Evolutionary conservation across 2,329 filamentous ascomycete species (phyloP), one percentile per base, ranked within the genome.

Genomic region (Cladosporium phlei): DNA sequence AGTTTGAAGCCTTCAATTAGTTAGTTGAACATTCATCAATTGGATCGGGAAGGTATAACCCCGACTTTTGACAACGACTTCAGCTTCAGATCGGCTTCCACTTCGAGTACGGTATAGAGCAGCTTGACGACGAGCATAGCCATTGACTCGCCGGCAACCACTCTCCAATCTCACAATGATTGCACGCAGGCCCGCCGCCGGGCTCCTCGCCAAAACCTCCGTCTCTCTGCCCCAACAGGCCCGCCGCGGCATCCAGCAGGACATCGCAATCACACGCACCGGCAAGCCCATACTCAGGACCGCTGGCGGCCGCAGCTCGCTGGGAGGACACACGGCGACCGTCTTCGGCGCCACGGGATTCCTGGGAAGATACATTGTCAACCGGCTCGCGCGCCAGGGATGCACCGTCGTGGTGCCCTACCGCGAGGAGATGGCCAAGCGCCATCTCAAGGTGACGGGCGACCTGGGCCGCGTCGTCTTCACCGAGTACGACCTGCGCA

Each of bases 341-440:
- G 91, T 98, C 61, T 98, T 98, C 72, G 93, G 93, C 71, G 93
- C 93, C 63, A 96, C 90, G 52, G 93, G 93, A 55, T 91, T 95
- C 68, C 75, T 98, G 47, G 93, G 93, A 65, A 83, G 93, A 66
- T 98, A 98, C 69, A 95, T 98, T 65, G 93, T 98, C 65, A 95
- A 96, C 73, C 81, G 88, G 68, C 78, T 98, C 65, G 91, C 93
- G 59, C 84, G 87, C 54, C 82, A 89, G 72, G 93, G 93, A 83
- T 95, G 88, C 70, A 95, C 86, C 29, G 93, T 98, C 30, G 82
- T 98, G 50, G 71, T 97, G 50, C 93, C 93, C 39, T 98, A 82
- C 77, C 85, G 93, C 35, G 93, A 98, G 75, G 93, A 97, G 71
- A 97, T 96, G 90, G 77, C 85, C 59, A 97, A 97, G 79, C 85